phyloP scores from a whole-genome alignment of 2,329 filamentous ascomycete species.

The Xylaria sp. region DNA sequence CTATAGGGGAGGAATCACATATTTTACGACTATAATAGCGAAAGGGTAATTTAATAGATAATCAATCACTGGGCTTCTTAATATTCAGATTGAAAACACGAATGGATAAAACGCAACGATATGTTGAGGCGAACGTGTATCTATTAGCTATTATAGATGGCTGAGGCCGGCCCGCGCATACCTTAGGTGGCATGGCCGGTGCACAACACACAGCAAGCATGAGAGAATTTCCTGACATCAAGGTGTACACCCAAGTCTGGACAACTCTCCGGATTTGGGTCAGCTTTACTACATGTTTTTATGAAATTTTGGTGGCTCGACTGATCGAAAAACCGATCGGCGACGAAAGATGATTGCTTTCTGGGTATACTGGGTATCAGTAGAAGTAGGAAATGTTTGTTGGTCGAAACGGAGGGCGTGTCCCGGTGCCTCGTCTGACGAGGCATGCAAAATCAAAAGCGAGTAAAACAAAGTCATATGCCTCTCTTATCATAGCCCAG shows the following conservation, averaged over 20 bases:
- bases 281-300: constrained; percentile 22
- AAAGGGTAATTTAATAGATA: background rate
- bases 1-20: no score
- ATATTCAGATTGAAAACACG: background rate
- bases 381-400: constrained; percentile 48
- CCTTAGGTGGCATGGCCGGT: constrained; percentile 44
- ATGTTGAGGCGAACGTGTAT: constrained; percentile 36
- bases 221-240: constrained; percentile 37
- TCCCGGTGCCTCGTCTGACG: constrained; percentile 45
- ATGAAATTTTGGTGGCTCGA: constrained; percentile 22
- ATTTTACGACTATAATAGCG: no score
- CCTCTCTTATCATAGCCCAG: constrained; percentile 42
- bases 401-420: constrained; percentile 43
- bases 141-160: constrained; percentile 51
- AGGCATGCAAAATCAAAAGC: constrained; percentile 49
- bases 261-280: constrained; percentile 15
- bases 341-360: constrained; percentile 45
- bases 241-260: constrained; percentile 15
- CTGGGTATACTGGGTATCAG: constrained; percentile 54
- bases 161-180: constrained; percentile 37
- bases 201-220: constrained; percentile 40
- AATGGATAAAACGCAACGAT: background rate
- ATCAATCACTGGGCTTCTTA: background rate
- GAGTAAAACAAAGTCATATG: constrained; percentile 46
- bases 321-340: constrained; percentile 34